Base-by-base conservation (phyloP, 2,329 filamentous ascomycete genomes). In the Corinectria fuckeliana region DNA sequence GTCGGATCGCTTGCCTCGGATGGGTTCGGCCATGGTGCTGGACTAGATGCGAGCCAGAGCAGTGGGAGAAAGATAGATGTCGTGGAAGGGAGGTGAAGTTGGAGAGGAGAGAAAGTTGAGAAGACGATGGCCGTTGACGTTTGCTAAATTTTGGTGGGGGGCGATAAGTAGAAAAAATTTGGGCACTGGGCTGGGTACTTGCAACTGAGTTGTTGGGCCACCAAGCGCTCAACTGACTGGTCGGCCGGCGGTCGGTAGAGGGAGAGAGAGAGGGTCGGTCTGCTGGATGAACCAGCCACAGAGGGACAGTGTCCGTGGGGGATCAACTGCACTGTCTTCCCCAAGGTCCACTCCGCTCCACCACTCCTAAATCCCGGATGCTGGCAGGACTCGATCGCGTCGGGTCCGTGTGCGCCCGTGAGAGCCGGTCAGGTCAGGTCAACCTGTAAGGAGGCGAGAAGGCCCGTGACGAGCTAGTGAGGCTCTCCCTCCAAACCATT, bases 1-100 rank as follows among this genome's bases (percentile, higher is more conserved):
- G 70, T 87, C 85, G 61, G 81, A 78, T 70, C 85, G 83, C 77
- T 87, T 86, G 77, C 85, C 86, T 78, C 84, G 85, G 74, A 88
- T 88, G 64, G 85, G 85, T 75, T 88, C 85, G 71, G 85, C 84
- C 84, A 88, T 87, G 70, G 70, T 78, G 76, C 75, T 70, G 72
- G 72, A 69, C 71, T 64, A 54, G 66, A 66, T 55, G 63, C 60
- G 55, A 69, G 64, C 55, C 61, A 65, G 59, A 63, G 54, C 63
- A 68, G 66, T 68, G 64, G 67, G 57, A 63, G 65, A 67, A 58
- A 63, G 65, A 67, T 71, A 64, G 69, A 70, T 71, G 70, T 69
- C 69, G 48, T 39, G 38, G 58, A 67, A 63, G 67, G 63, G 61
- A 65, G 65, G 56, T 67, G 69, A 69, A 70, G 69, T 67, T 68